Evolutionary conservation across 345 rosid species (phyloP).

Genomic region (Euphorbia peplus): DNA sequence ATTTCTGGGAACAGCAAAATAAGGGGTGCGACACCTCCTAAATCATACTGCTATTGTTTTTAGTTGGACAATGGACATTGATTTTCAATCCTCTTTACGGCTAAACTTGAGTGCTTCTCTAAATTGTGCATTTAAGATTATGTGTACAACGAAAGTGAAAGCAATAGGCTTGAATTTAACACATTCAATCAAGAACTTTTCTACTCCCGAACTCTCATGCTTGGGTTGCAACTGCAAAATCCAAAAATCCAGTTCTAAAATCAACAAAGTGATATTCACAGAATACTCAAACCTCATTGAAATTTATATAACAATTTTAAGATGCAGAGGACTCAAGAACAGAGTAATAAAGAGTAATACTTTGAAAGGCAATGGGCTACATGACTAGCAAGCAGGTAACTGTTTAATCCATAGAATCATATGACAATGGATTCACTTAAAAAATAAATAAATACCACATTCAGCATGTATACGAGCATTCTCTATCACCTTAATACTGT

Average conservation of each 20-base stretch:
- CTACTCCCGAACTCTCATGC: not conserved
- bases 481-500: too few relatives aligned
- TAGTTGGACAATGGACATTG: not conserved
- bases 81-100: not conserved
- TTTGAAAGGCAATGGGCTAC: not conserved
- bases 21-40: not conserved
- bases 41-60: not conserved
- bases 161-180: not conserved
- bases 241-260: not conserved
- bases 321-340: not conserved
- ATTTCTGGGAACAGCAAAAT: not conserved
- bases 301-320: not conserved
- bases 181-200: not conserved
- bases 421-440: not conserved
- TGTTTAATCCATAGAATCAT: slow-evolving; percentile 1
- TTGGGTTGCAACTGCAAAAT: not conserved
- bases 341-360: not conserved
- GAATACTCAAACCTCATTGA: not conserved
- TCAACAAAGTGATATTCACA: not conserved
- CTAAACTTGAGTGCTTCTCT: not conserved
- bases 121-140: not conserved
- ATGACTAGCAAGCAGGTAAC: not conserved
- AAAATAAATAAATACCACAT: slow-evolving; percentile 10
- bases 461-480: too few relatives aligned
- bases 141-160: not conserved